phyloP scores from a whole-genome alignment of 140 eudicot genomes.

The Flaveria floridana region DNA sequence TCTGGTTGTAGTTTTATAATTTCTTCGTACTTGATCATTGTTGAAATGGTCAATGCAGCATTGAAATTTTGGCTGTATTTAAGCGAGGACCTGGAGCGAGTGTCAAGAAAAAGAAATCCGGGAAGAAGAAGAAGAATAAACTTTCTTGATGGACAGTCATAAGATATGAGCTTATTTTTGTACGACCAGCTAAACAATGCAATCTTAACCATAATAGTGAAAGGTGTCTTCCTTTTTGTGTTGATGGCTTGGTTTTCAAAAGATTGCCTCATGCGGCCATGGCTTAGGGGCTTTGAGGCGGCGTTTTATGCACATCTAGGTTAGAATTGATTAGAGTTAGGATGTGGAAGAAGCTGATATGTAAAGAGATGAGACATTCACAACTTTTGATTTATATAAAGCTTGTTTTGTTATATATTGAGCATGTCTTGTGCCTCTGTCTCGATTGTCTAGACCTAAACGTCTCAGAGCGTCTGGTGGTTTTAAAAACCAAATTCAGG shows the following conservation, averaged over 20 bases:
- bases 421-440: no score
- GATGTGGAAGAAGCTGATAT: no score
- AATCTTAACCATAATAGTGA: constrained; percentile 20
- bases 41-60: constrained; percentile 52
- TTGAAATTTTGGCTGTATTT: constrained; percentile 88
- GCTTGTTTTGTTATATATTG: no score
- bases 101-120: constrained; percentile 67
- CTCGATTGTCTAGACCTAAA: no score
- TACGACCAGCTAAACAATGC: constrained; percentile 29
- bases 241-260: not conserved
- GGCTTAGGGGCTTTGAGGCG: no score
- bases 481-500: no score
- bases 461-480: no score
- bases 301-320: no score
- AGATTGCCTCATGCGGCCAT: no score
- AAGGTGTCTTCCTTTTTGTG: not conserved
- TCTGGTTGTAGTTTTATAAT: not conserved
- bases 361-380: no score
- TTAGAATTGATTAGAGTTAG: no score
- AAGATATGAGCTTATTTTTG: constrained; percentile 23
- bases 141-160: constrained; percentile 29
- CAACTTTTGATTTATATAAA: no score
- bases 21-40: constrained; percentile 1
- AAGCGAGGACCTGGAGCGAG: constrained; percentile 57
- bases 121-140: constrained; percentile 54